These are phyloP conservation scores for Medicago ruthenica DNA, from an alignment of 306 rosid genomes.

Conservation along the genomic window DNA sequence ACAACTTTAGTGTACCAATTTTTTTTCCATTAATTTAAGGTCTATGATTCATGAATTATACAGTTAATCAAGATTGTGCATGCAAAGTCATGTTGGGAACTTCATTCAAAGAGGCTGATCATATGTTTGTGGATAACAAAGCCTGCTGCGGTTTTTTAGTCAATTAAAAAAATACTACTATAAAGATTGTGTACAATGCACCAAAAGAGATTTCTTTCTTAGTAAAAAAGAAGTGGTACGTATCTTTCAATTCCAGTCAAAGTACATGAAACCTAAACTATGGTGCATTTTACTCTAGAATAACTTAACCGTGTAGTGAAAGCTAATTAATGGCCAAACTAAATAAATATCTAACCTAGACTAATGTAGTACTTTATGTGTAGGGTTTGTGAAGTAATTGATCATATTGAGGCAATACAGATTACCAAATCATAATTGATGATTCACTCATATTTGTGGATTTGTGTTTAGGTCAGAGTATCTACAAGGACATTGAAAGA, in stretches of 20 bases:
- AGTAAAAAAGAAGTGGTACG: not conserved
- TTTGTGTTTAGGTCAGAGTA: conserved; percentile 2
- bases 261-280: conserved; percentile 25
- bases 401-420: not conserved
- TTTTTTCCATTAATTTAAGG: too few relatives aligned
- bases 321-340: conserved; percentile 28
- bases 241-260: conserved; percentile 20
- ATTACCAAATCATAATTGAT: not conserved
- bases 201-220: conserved; percentile 43
- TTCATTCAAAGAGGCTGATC: conserved; percentile 2
- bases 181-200: conserved; percentile 14
- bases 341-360: not conserved
- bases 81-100: not conserved
- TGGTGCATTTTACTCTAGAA: conserved; percentile 31
- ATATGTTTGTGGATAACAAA: conserved; percentile 1
- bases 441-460: not conserved
- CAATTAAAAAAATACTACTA: not conserved
- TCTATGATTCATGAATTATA: not conserved
- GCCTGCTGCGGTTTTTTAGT: not conserved
- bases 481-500: not conserved
- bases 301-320: conserved; percentile 10
- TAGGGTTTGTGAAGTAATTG: not conserved
- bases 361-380: not conserved
- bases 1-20: too few relatives aligned
- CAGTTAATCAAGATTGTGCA: conserved; percentile 7